Base-by-base conservation (phyloP, 257 asterid species). In the Rehmannia glutinosa region DNA sequence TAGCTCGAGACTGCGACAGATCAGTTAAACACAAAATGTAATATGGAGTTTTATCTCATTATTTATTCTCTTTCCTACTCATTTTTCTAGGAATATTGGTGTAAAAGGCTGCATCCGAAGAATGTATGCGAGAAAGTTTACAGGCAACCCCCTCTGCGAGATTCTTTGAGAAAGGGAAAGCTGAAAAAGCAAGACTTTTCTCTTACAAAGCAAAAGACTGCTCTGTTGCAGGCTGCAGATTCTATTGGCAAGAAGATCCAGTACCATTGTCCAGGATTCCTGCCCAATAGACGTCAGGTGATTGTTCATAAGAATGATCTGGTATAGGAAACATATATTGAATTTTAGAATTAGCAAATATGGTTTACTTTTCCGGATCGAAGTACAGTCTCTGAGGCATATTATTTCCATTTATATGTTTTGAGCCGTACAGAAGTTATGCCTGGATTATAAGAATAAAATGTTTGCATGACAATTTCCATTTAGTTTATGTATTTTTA, bases 261-360 rank as follows among this genome's bases (percentile, higher is more conserved):
- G 77, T 94, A 88, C 79, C 81, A 74, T 71, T 83, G 96, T 80
- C 81, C 87, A 9, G 99, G 99, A 60, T 94, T 94, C 82, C 83
- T 94, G 78, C 83, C 87, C 75, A 94, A 94, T 70, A 90, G 78
- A 76, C 96, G 99, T 23, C 97, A 94, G 99, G 99, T 94, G 82
- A 82, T 69, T 84, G 66, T 53, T 65, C 64, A 43, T 67, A 24
- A 65, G 28, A 70, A 49, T 71, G 58, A 15, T 21, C 38, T 71
- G 12, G 62, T 54, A 53, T 68, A 60, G 57, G 38, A 45, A 8
- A 41, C 54, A 47, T 21, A 45, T 52, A 23, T 49, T 35, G 64
- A 73, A 59, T 49, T 19, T 38, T 55, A 15, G 51, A 66, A 6
- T 56, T 16, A 28, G 46, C 36, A 6, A 42, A 17, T 24, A 7